phyloP scores from a whole-genome alignment of 2,329 filamentous ascomycete genomes.

The Fusarium bactridioides region DNA sequence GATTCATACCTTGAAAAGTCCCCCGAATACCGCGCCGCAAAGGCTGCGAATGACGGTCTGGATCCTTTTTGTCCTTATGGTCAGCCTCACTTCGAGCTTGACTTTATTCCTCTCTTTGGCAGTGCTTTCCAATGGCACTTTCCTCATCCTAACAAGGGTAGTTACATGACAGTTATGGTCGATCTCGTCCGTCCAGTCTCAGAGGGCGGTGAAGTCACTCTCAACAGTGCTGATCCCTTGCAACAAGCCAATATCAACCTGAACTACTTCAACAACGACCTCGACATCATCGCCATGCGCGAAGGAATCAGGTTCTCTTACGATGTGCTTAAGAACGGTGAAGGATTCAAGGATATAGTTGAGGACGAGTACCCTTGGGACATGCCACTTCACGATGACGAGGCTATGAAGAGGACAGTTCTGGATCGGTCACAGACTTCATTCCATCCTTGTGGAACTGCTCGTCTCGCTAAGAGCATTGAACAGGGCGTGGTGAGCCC shows the following conservation, averaged over 20 bases:
- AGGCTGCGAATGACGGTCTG: slow-evolving; percentile 51
- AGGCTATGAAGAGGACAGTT: slow-evolving; percentile 63
- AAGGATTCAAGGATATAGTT: slow-evolving; percentile 64
- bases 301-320: slow-evolving; percentile 65
- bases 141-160: slow-evolving; percentile 51
- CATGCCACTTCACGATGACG: slow-evolving; percentile 64
- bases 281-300: slow-evolving; percentile 64
- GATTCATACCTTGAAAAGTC: slow-evolving; percentile 60
- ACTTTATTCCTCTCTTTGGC: slow-evolving; percentile 67
- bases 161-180: slow-evolving; percentile 64
- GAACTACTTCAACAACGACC: slow-evolving; percentile 64
- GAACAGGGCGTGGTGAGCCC: slow-evolving; percentile 57
- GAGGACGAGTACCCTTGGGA: slow-evolving; percentile 65
- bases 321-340: slow-evolving; percentile 64
- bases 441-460: slow-evolving; percentile 66
- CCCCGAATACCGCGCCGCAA: slow-evolving; percentile 54
- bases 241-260: slow-evolving; percentile 64
- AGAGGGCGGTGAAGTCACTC: slow-evolving; percentile 60
- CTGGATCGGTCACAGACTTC: slow-evolving; percentile 66
- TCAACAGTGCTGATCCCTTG: slow-evolving; percentile 65
- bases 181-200: slow-evolving; percentile 54
- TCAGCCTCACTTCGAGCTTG: slow-evolving; percentile 69
- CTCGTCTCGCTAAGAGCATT: slow-evolving; percentile 60
- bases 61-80: slow-evolving; percentile 65
- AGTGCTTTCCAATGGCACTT: slow-evolving; percentile 59